Base-by-base conservation (phyloP, 768 basidiomycete species). In the Rhizopogon roseolus region DNA sequence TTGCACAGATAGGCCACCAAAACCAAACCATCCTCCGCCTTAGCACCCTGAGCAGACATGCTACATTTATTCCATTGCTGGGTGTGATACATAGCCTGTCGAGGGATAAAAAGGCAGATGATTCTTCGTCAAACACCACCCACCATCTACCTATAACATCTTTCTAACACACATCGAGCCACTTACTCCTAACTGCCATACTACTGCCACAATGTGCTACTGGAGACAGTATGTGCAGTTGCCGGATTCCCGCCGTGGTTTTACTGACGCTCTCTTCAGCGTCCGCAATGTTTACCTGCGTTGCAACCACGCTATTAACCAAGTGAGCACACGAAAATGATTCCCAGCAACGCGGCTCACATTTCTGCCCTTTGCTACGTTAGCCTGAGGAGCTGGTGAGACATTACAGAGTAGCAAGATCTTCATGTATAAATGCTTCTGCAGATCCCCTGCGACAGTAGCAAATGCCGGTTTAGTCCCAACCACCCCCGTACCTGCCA, bases 391-490 rank as follows among this genome's bases (percentile, higher is more conserved):
- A 68, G 56, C 64, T 73, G 41, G 70, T 71, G 34, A 48, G 46
- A 36, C 9, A 46, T 36, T 19, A 14, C 34, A 10, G 5, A 11
- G 14, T 19, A 48, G 19, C 14, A 14, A 48, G 32, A 10, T 19
- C 14, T 10, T 19, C 38, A 32, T 17, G 42, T 37, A 61, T 60
- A 32, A 65, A 43, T 22, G 27, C 43, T 41, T 42, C 16, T 36
- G 38, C 63, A 84, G 82, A 65, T 81, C 41, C 55, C 61, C 39
- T 84, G 82, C 64, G 69, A 74, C 10, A 71, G 64, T 52, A 56
- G 58, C 32, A 69, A 67, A 42, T 85, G 84, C 67, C 80, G 70
- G 53, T 82, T 84, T 61, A 84, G 82, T 49, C 74, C 81, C 0
- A 70, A 66, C 50, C 83, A 84, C 56, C 78, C 79, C 0, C 53